Conservation (phyloP, 768 basidiomycete species). For the Phylloporus scabripes region DNA sequence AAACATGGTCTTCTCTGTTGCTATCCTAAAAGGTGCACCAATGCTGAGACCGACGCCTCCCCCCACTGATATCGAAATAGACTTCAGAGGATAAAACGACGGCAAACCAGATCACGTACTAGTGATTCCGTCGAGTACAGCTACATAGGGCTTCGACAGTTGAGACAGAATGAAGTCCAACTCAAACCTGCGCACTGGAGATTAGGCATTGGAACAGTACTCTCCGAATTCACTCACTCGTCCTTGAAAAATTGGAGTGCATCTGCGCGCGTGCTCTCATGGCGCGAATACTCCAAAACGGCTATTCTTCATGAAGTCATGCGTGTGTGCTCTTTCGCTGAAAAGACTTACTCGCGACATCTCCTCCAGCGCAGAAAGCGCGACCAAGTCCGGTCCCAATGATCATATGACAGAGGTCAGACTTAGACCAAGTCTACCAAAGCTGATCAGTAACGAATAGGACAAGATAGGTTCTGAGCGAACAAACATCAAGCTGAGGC, state of each 20-base stretch:
- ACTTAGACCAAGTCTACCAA: conserved; percentile 65
- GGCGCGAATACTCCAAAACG: conserved; percentile 48
- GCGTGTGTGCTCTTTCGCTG: not conserved
- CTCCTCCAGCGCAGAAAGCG: conserved; percentile 93
- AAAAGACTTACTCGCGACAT: conserved; percentile 70
- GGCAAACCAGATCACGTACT: conserved; percentile 47
- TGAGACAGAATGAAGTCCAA: conserved; percentile 67
- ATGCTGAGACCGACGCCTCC: conserved; percentile 89
- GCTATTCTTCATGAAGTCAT: conserved; percentile 33
- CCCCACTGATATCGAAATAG: conserved; percentile 58
- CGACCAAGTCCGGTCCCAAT: conserved; percentile 65
- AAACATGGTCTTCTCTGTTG: conserved; percentile 86
- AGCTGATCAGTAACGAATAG: conserved; percentile 6
- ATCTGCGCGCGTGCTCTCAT: conserved; percentile 46
- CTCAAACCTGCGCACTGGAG: conserved; percentile 58
- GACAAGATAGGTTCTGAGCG: not conserved
- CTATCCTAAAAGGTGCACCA: conserved; percentile 84
- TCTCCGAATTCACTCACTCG: conserved; percentile 54
- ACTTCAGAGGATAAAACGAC: conserved; percentile 1
- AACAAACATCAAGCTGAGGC: conserved; percentile 68
- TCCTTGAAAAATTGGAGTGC: conserved; percentile 88
- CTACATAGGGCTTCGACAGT: conserved; percentile 83
- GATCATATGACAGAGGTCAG: conserved; percentile 66
- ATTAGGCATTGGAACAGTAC: conserved; percentile 7
- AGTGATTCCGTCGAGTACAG: conserved; percentile 85